A percentile compares a stretch with the other conserved stretches of the same genome.
Evolutionary conservation across 2,329 filamentous ascomycete genomes (phyloP).

Genomic region (Hortaea sp.): DNA sequence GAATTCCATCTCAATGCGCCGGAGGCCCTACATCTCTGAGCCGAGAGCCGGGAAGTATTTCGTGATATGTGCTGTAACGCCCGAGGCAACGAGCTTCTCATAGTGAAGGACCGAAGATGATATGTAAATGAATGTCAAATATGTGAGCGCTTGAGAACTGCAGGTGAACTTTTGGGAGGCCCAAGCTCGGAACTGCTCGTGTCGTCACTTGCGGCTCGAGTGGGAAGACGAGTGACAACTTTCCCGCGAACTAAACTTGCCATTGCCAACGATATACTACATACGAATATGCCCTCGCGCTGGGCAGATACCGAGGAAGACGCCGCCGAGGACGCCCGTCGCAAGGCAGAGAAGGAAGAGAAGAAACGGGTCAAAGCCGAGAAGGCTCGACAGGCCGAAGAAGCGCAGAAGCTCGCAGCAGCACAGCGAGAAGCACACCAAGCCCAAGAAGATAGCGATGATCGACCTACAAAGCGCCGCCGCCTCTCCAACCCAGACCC

Average conservation of each 20-base stretch:
- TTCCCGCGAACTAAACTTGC: no score
- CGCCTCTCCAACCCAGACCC: slow-evolving; percentile 49
- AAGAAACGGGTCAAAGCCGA: slow-evolving; percentile 77
- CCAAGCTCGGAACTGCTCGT: neutral
- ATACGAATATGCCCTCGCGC: slow-evolving; percentile 48
- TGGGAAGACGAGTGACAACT: no score
- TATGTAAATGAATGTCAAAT: neutral
- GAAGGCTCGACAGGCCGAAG: slow-evolving; percentile 62
- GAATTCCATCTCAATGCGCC: slow-evolving; percentile 32
- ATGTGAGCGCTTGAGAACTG: neutral
- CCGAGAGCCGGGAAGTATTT: slow-evolving; percentile 7
- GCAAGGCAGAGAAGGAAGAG: slow-evolving; percentile 76
- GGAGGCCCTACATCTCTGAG: slow-evolving; percentile 10
- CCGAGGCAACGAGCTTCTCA: slow-evolving; percentile 19
- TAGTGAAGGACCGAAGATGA: slow-evolving; percentile 8
- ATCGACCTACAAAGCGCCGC: slow-evolving; percentile 46
- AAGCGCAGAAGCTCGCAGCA: slow-evolving; percentile 29
- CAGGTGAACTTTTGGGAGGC: neutral
- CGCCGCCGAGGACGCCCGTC: slow-evolving; percentile 58
- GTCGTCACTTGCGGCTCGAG: neutral
- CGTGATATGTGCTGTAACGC: slow-evolving; percentile 14
- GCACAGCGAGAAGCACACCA: slow-evolving; percentile 12
- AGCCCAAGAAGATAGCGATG: slow-evolving; percentile 18
- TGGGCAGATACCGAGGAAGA: slow-evolving; percentile 86
- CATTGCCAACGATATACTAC: no score